phyloP scores from a whole-genome alignment of 345 rosid species.

The Moricandia moricandioides region DNA sequence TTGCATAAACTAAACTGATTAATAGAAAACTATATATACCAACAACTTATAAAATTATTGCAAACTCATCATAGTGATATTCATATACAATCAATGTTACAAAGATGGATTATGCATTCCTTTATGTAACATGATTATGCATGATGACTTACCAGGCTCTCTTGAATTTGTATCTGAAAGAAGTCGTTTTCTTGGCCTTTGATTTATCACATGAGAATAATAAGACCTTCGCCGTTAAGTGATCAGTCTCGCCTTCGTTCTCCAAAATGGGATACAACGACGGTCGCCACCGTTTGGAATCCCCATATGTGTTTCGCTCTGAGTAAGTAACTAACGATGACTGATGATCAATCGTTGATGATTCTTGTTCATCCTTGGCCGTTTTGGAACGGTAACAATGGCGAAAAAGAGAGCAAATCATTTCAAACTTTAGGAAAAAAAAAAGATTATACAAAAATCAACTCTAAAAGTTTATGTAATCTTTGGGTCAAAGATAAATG shows the following conservation, averaged over 20 bases:
- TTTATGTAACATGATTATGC: neutral
- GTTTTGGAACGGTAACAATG: slow-evolving; percentile 20
- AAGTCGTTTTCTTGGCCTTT: neutral
- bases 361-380: neutral
- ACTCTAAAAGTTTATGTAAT: neutral
- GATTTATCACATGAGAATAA: neutral
- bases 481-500: neutral
- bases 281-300: slow-evolving; percentile 29
- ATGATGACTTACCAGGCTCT: slow-evolving; percentile 14
- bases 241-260: neutral
- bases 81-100: neutral
- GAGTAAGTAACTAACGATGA: neutral
- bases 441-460: neutral
- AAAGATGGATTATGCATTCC: neutral
- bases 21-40: neutral
- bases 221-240: neutral
- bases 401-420: slow-evolving; percentile 4
- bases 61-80: neutral
- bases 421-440: neutral
- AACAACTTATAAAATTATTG: neutral
- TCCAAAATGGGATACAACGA: slow-evolving; percentile 31
- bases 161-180: slow-evolving; percentile 13
- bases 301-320: neutral
- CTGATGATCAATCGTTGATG: neutral
- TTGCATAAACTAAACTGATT: neutral